phyloP scores from a whole-genome alignment of 129 eudicot species.

The Smallanthus sonchifolius region DNA sequence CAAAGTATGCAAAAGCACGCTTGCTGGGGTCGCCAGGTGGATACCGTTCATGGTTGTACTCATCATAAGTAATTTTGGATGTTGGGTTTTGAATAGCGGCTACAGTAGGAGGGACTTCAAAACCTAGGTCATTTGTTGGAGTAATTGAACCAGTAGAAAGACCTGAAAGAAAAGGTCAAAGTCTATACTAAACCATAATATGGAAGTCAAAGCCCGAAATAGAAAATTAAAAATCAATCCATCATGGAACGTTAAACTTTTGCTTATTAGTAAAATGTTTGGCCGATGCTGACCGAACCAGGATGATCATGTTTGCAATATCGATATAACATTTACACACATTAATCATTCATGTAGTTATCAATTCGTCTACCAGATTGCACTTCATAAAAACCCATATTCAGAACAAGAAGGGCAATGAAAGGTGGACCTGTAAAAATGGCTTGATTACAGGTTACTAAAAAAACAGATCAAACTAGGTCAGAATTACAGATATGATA shows the following conservation, averaged over 20 bases:
- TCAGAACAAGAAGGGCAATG: not conserved
- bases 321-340: not conserved
- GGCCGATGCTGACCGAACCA: not conserved
- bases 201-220: not conserved
- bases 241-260: not conserved
- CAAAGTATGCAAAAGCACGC: conserved; percentile 83
- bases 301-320: not conserved
- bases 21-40: conserved; percentile 92
- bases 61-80: conserved; percentile 65
- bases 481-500: not conserved
- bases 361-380: not conserved
- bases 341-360: not conserved
- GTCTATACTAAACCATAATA: not conserved
- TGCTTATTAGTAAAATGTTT: not conserved
- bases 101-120: conserved; percentile 53
- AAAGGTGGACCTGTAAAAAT: not conserved
- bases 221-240: not conserved
- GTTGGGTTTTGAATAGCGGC: conserved; percentile 72
- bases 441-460: not conserved
- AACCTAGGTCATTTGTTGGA: conserved; percentile 45
- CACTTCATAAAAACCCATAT: not conserved
- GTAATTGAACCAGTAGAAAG: conserved; percentile 50
- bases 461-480: not conserved
- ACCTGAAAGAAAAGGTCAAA: conserved; percentile 33
- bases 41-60: conserved; percentile 77